These are phyloP conservation scores for Fusarium irregulare DNA, from an alignment of 2,329 filamentous ascomycete species.

Conservation along the genomic window DNA sequence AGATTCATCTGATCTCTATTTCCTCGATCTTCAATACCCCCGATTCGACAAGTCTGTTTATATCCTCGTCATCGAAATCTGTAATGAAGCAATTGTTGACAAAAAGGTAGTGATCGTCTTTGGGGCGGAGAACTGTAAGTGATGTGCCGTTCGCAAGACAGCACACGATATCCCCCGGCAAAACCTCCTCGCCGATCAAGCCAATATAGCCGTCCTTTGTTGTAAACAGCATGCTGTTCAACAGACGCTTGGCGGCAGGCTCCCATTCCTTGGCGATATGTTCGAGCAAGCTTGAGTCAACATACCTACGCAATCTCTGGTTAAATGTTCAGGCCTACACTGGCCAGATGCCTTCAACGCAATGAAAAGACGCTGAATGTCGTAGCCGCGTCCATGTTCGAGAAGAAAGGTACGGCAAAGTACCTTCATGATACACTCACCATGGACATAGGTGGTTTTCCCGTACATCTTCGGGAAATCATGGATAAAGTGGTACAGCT, in stretches of 20 bases:
- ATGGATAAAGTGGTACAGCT: background rate
- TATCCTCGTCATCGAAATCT: background rate
- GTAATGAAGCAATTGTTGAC: background rate
- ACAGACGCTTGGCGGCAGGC: rapidly evolving
- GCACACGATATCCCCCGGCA: background rate
- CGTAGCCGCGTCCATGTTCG: no score
- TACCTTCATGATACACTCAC: background rate
- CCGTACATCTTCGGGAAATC: background rate
- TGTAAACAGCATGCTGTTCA: background rate
- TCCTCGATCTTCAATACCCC: rapidly evolving
- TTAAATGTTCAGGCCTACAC: no score
- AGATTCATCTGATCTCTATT: background rate
- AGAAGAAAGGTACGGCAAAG: background rate
- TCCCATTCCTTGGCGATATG: background rate
- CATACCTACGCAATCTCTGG: no score
- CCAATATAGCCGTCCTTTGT: background rate
- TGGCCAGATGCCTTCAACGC: no score
- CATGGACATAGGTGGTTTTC: background rate
- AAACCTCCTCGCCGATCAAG: rapidly evolving
- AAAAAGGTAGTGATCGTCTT: background rate
- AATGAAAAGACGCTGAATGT: no score
- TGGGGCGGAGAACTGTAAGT: background rate
- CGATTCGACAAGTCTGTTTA: no score
- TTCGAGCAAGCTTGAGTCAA: no score
- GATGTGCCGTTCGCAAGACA: rapidly evolving